Conservation (phyloP, 2,329 filamentous ascomycete species). For the Cladophialophora yegresii region DNA sequence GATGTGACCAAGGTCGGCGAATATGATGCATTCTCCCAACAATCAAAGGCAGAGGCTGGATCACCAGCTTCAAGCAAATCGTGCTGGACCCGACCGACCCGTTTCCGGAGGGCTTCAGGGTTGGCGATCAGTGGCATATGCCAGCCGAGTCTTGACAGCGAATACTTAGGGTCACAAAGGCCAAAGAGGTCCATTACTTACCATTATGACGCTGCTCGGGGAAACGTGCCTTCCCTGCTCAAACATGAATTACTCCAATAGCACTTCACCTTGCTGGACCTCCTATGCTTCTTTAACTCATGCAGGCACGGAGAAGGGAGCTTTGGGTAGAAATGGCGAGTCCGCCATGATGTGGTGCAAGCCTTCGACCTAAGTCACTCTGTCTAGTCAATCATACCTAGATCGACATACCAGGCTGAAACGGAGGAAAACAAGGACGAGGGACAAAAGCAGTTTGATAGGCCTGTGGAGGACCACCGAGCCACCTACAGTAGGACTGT, state of each 20-base stretch:
- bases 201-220: neutral
- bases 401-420: no score
- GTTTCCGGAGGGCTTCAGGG: conserved; percentile 48
- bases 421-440: neutral
- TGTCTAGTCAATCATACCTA: no score
- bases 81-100: conserved; percentile 51
- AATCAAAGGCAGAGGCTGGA: conserved; percentile 51
- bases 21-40: conserved; percentile 47
- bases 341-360: neutral
- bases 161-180: neutral
- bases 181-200: neutral
- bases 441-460: neutral
- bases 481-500: no score
- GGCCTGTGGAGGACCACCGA: neutral
- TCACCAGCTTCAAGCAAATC: conserved; percentile 49
- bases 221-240: neutral
- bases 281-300: neutral
- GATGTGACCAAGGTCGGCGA: conserved; percentile 45
- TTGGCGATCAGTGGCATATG: conserved; percentile 39
- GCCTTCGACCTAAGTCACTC: neutral
- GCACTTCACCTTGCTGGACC: no score
- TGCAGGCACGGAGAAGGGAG: neutral
- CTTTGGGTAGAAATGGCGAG: neutral
- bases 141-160: neutral
- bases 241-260: neutral